These are phyloP conservation scores for Solanum rostratum DNA, from an alignment of 257 asterid species.

Conservation along the genomic window DNA sequence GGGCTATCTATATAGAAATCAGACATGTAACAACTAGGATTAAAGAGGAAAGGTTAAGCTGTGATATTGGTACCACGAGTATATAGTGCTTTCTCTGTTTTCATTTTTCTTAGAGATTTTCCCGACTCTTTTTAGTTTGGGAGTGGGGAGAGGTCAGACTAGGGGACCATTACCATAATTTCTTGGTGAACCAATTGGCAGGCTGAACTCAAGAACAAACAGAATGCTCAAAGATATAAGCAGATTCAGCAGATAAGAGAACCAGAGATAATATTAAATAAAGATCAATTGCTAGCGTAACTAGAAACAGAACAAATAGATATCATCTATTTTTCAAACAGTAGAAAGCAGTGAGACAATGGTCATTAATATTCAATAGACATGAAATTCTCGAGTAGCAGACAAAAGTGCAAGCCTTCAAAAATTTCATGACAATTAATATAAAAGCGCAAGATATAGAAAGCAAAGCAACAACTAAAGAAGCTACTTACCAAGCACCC, in stretches of 20 bases:
- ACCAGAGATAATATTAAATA: not conserved
- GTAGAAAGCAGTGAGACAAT: not conserved
- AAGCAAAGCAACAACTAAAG: not conserved
- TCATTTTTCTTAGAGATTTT: not conserved
- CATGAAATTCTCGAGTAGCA: not conserved
- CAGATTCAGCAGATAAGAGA: not conserved
- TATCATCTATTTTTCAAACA: not conserved
- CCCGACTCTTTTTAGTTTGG: not conserved
- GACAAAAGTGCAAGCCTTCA: constrained; percentile 1
- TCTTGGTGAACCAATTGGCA: not conserved
- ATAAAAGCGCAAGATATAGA: constrained; percentile 49
- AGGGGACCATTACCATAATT: not conserved
- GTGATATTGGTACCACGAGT: not conserved
- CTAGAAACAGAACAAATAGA: not conserved
- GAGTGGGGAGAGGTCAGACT: not conserved
- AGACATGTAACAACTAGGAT: not conserved
- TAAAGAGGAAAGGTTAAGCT: not conserved
- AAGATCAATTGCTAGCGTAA: not conserved
- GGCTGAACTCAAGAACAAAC: not conserved
- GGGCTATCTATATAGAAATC: not conserved
- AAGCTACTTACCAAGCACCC: constrained; percentile 69
- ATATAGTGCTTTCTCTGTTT: not conserved
- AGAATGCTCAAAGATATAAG: not conserved
- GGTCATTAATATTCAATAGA: not conserved
- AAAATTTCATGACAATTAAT: constrained; percentile 81